Evolutionary conservation across 441 rosid species (phyloP), one percentile per base, ranked within the genome.

Genomic region (Croton laevigatus): DNA sequence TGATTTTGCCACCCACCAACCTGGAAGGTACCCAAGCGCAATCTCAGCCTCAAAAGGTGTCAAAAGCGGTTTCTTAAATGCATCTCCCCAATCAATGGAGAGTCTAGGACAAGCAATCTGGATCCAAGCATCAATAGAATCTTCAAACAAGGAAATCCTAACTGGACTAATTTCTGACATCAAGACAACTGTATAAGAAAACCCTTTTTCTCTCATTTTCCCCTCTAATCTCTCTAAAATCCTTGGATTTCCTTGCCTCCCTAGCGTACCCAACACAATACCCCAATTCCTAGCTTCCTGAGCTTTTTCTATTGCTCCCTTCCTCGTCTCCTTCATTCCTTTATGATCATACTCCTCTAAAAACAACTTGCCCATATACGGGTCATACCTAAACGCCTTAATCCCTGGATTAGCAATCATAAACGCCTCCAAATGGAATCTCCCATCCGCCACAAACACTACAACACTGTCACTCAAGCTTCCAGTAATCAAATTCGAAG

Each of bases 11-110:
- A 23, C 37, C 98, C 99, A 92, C 98, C 99, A 92, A 3, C 98
- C 99, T 0, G 84, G 79, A 37, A 91, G 70, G 34, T 76, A 74
- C 37, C 95, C 96, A 46, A 93, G 81, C 0, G 96, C 91, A 68
- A 92, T 89, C 85, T 95, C 98, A 1, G 96, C 98, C 80, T 95
- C 99, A 51, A 88, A 95, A 5, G 98, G 83, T 0, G 99, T 93
- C 65, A 95, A 65, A n/a, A 95, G 81, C 1, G 98, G 98, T 76
- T 85, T 95, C 59, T 54, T 74, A 84, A 94, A 94, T 0, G 98
- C 94, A 60, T 90, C 97, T 2, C 99, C 99, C 99, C 99, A 91
- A 72, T 93, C 99, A 67, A 95, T 95, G 0, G 98, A 93, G 38
- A 92, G 91, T 68, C 96, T 77, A 0, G 99, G 98, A 37, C 99